Evolutionary conservation across 108 stramenopile genomes (phyloP).

Genomic region (Pseudonitzschia multiseries): DNA sequence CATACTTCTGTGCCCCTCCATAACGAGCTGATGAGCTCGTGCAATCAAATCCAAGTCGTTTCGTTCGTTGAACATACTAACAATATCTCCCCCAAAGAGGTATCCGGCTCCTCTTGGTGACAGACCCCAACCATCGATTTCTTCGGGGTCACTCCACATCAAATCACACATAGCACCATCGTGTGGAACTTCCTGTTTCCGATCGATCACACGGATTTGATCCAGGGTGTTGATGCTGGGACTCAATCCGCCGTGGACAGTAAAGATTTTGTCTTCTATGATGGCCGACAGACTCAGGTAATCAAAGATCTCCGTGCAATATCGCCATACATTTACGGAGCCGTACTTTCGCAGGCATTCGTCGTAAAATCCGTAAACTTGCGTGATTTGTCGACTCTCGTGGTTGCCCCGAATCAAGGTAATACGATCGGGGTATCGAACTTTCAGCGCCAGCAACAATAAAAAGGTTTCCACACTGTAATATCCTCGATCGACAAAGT

Average conservation of each 20-base stretch:
- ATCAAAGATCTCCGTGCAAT: slow-evolving; percentile 99
- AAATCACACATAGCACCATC: slow-evolving; percentile 99
- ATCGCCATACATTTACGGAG: slow-evolving; percentile 97
- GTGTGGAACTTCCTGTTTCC: slow-evolving; percentile 99
- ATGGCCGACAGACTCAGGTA: slow-evolving; percentile 91
- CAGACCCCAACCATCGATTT: slow-evolving; percentile 97
- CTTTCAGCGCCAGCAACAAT: slow-evolving; percentile 94
- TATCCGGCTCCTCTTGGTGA: slow-evolving; percentile 98
- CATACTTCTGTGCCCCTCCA: slow-evolving; percentile 97
- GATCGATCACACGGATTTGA: slow-evolving; percentile 97
- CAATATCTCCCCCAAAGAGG: slow-evolving; percentile 96
- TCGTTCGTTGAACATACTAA: slow-evolving; percentile 94
- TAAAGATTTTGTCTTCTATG: slow-evolving; percentile 96
- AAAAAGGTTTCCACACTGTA: slow-evolving; percentile 98
- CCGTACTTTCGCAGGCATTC: slow-evolving; percentile 98
- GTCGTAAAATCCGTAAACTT: slow-evolving; percentile 99
- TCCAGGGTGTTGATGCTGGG: slow-evolving; percentile 95
- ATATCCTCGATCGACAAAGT: slow-evolving; percentile 99
- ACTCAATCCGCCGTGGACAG: slow-evolving; percentile 96
- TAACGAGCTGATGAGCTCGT: slow-evolving; percentile 96
- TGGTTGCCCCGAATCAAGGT: slow-evolving; percentile 98
- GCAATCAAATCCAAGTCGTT: slow-evolving; percentile 94
- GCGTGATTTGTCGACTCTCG: slow-evolving; percentile 95
- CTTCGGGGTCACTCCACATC: slow-evolving; percentile 99
- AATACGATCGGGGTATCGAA: slow-evolving; percentile 97